Conservation (phyloP, 2,329 filamentous ascomycete species). For the Monosporascus sp. region DNA sequence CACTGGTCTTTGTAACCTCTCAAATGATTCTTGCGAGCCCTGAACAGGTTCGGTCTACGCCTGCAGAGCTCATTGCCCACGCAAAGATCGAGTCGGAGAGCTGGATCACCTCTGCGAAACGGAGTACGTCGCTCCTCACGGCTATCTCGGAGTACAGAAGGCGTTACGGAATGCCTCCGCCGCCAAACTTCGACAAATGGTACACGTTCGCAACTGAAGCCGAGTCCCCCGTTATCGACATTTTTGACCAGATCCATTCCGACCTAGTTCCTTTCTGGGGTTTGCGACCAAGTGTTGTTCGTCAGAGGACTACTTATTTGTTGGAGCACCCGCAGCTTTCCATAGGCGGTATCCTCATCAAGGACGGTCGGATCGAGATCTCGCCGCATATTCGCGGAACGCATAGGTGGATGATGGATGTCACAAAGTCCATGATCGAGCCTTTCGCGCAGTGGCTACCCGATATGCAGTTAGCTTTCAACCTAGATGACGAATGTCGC, state of each 20-base stretch:
- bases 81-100: slow-evolving; percentile 41
- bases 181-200: slow-evolving; percentile 70
- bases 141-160: slow-evolving; percentile 61
- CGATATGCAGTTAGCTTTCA: slow-evolving; percentile 49
- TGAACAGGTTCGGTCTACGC: slow-evolving; percentile 8
- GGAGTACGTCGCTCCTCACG: slow-evolving; percentile 47
- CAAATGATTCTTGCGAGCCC: slow-evolving; percentile 13
- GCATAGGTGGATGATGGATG: slow-evolving; percentile 33
- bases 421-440: slow-evolving; percentile 31
- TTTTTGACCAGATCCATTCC: slow-evolving; percentile 64
- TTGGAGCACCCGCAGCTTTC: slow-evolving; percentile 23
- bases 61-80: slow-evolving; percentile 37
- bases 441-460: slow-evolving; percentile 40
- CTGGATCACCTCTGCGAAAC: slow-evolving; percentile 38
- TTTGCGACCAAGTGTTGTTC: slow-evolving; percentile 53
- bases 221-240: slow-evolving; percentile 60
- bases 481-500: slow-evolving; percentile 44
- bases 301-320: slow-evolving; percentile 39
- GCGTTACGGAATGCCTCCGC: slow-evolving; percentile 61
- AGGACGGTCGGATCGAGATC: slow-evolving; percentile 23
- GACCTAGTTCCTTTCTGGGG: slow-evolving; percentile 66
- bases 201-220: slow-evolving; percentile 60
- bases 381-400: slow-evolving; percentile 27
- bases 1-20: slow-evolving; percentile 14
- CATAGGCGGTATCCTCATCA: slow-evolving; percentile 29